Evolutionary conservation across 2,329 filamentous ascomycete species (phyloP).

Genomic region (Sarocladium strictum): DNA sequence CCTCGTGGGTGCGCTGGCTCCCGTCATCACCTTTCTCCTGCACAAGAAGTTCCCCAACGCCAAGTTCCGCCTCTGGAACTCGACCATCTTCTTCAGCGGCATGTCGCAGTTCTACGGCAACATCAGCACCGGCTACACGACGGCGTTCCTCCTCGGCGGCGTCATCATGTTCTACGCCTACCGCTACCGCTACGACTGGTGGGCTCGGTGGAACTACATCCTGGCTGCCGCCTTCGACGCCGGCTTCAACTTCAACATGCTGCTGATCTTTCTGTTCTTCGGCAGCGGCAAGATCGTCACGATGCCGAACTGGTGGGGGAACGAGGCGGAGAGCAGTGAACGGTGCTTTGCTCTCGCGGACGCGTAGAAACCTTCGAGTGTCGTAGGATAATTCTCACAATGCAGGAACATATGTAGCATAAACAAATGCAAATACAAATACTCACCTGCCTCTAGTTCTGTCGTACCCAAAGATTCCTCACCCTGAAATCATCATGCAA

Average conservation of each 20-base stretch:
- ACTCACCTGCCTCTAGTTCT: no score
- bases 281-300: slow-evolving; percentile 47
- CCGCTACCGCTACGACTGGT: slow-evolving; percentile 47
- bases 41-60: slow-evolving; percentile 46
- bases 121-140: slow-evolving; percentile 52
- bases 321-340: slow-evolving; percentile 48
- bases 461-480: no score
- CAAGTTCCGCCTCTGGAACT: slow-evolving; percentile 53
- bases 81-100: slow-evolving; percentile 55
- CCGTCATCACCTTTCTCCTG: slow-evolving; percentile 41
- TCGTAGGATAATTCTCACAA: no score
- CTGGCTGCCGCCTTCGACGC: slow-evolving; percentile 56
- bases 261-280: slow-evolving; percentile 56
- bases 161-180: slow-evolving; percentile 56
- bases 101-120: slow-evolving; percentile 55
- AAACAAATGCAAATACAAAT: no score
- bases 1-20: slow-evolving; percentile 40
- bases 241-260: slow-evolving; percentile 55
- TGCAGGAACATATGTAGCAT: no score
- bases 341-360: slow-evolving; percentile 48
- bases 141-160: slow-evolving; percentile 52
- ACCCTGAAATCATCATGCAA: no score
- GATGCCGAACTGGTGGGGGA: slow-evolving; percentile 62
- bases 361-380: no score
- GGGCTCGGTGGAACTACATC: slow-evolving; percentile 56